Percentiles rank a stretch among this genome's conserved stretches.
phyloP scores from a whole-genome alignment of 2,329 filamentous ascomycete species.

The Plectosphaerella sp. region DNA sequence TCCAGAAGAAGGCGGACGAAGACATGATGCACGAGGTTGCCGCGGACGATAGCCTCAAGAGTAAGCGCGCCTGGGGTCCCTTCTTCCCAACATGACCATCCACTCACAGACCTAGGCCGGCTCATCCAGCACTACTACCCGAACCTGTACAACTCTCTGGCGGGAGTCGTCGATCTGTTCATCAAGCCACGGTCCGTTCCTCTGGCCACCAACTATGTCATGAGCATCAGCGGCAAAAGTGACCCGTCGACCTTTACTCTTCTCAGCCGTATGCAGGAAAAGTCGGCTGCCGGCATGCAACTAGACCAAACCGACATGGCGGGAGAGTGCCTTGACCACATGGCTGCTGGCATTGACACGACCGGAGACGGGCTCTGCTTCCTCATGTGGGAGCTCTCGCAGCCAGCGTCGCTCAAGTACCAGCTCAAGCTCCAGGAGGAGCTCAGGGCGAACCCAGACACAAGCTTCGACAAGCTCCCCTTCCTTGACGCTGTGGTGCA shows the following conservation, averaged over 20 bases:
- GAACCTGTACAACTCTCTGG: slow-evolving; percentile 40
- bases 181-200: slow-evolving; percentile 54
- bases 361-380: slow-evolving; percentile 67
- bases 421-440: slow-evolving; percentile 52
- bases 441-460: slow-evolving; percentile 33
- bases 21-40: slow-evolving; percentile 66
- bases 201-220: slow-evolving; percentile 54
- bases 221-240: slow-evolving; percentile 41
- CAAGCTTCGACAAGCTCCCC: slow-evolving; percentile 43
- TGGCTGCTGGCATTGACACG: slow-evolving; percentile 69
- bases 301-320: slow-evolving; percentile 53
- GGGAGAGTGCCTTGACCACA: slow-evolving; percentile 67
- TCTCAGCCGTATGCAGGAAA: slow-evolving; percentile 51
- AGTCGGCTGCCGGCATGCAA: slow-evolving; percentile 28
- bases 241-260: slow-evolving; percentile 51
- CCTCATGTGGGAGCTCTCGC: slow-evolving; percentile 67
- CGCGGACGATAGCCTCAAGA: slow-evolving; percentile 63
- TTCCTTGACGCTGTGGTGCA: slow-evolving; percentile 61
- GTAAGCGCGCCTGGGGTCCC: slow-evolving; percentile 34
- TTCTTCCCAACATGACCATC: not conserved
- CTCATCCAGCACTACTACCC: slow-evolving; percentile 56
- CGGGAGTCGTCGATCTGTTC: slow-evolving; percentile 40
- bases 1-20: slow-evolving; percentile 50
- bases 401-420: slow-evolving; percentile 44
- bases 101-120: slow-evolving; percentile 40